Evolutionary conservation across 2,329 filamentous ascomycete species (phyloP).

Genomic region (Drechslerella coelobrocha): DNA sequence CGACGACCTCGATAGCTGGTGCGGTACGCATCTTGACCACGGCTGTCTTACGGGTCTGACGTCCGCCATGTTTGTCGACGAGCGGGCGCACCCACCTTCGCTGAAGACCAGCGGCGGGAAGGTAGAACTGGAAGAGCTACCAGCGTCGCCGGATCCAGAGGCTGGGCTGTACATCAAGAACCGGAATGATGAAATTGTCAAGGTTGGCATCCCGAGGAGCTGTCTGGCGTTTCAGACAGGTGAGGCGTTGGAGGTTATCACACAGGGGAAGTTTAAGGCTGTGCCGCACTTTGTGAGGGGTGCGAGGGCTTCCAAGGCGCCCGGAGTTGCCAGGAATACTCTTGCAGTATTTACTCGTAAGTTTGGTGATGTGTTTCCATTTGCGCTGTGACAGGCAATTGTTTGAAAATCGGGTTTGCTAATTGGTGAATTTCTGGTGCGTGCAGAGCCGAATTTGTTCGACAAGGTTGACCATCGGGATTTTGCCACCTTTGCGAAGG

Average conservation of each 20-base stretch:
- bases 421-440: background rate
- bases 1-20: slow-evolving; percentile 71
- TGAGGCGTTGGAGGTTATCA: slow-evolving; percentile 88
- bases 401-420: slow-evolving; percentile 2
- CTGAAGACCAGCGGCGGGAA: slow-evolving; percentile 53
- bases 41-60: slow-evolving; percentile 90
- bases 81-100: slow-evolving; percentile 61
- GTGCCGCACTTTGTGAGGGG: slow-evolving; percentile 95
- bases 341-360: slow-evolving; percentile 86
- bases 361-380: no score
- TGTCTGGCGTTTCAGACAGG: slow-evolving; percentile 97
- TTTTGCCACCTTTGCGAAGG: slow-evolving; percentile 76
- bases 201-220: slow-evolving; percentile 88
- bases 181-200: slow-evolving; percentile 79
- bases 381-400: background rate
- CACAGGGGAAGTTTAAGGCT: slow-evolving; percentile 85
- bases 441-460: slow-evolving; percentile 78
- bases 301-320: slow-evolving; percentile 64
- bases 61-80: slow-evolving; percentile 94
- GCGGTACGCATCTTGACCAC: slow-evolving; percentile 86
- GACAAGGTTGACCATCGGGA: slow-evolving; percentile 75
- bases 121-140: slow-evolving; percentile 71
- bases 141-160: slow-evolving; percentile 77
- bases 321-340: slow-evolving; percentile 78
- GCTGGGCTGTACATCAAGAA: slow-evolving; percentile 95